Evolutionary conservation across 495 filamentous ascomycete genomes (phyloP).

Genomic region (Lasiosphaeriaceae sp.): DNA sequence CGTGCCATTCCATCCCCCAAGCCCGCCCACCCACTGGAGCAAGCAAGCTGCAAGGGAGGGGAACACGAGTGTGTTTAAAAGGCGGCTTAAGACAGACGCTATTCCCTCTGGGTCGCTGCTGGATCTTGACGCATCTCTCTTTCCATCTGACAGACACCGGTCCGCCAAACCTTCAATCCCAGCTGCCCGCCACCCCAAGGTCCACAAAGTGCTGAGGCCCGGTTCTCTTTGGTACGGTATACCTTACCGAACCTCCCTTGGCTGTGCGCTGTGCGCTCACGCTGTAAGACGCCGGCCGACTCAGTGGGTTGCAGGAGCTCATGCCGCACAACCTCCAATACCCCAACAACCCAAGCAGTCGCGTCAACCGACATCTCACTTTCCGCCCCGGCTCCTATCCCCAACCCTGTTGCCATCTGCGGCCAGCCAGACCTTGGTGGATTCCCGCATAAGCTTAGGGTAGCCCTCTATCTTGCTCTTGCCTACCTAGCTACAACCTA

Average conservation of each 20-base stretch:
- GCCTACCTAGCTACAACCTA: too few relatives aligned
- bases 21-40: background rate
- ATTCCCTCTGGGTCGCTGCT: background rate
- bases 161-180: background rate
- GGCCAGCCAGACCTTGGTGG: too few relatives aligned
- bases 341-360: too few relatives aligned
- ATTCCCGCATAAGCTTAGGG: too few relatives aligned
- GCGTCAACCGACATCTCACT: background rate
- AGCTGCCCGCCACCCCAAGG: too few relatives aligned
- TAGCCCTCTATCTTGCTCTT: too few relatives aligned
- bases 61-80: background rate
- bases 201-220: too few relatives aligned
- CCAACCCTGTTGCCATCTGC: background rate
- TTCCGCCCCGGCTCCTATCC: background rate
- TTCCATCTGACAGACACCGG: background rate
- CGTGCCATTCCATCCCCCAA: background rate
- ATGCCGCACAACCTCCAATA: background rate
- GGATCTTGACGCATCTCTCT: background rate
- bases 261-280: background rate
- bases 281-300: background rate
- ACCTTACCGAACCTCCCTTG: too few relatives aligned
- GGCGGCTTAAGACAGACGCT: background rate
- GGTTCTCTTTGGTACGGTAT: too few relatives aligned
- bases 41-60: background rate
- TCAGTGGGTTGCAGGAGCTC: background rate